Base-by-base conservation (phyloP, 2,329 filamentous ascomycete species). In the Paracamarosporium sp. region DNA sequence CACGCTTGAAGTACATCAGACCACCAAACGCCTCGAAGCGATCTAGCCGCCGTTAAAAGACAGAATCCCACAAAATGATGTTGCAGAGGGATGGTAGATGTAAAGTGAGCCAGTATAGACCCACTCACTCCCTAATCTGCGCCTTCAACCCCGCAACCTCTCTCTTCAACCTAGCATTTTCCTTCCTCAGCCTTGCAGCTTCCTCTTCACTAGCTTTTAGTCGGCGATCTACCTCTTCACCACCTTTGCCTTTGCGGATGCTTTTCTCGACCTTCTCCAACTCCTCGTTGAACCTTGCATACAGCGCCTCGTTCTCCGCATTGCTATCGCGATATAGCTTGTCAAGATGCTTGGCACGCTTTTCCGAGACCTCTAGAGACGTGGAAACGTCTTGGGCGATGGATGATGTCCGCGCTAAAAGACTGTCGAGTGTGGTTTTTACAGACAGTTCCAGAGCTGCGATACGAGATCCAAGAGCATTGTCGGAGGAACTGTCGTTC, bases 231-330 rank as follows among this genome's bases (percentile, higher is more conserved):
- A 97, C 78, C 67, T 94, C 91, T 67, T 93, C 90, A 67, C 91
- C 90, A 11, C 91, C 92, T 40, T 92, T 90, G 47, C 90, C 89
- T 4, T 87, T 86, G 64, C 87, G 87, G 46, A 95, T 83, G 38
- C 67, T 70, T 38, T 89, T 91, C 74, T 87, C 90, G 59, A 97
- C 91, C 80, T 90, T 92, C 66, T 87, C 90, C 46, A 98, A 80
- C 78, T 97, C 94, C n/a, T 88, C 86, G 69, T 97, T 97, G 81
- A 97, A 97, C 59, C 89, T 89, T 64, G 94, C 90, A 76, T 97
- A 97, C 54, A 98, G 82, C 28, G 94, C 86, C 78, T 97, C 93
- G 68, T 97, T 98, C 80, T 98, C 94, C 0, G 92, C 91, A 67
- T 88, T 92, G 15, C 89, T 86, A 71, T 97, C 92, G 63, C 92